A percentile compares a stretch with the other conserved stretches of the same genome.
Conservation (phyloP, 2,329 filamentous ascomycete species). For the Phialophora macrospora region DNA sequence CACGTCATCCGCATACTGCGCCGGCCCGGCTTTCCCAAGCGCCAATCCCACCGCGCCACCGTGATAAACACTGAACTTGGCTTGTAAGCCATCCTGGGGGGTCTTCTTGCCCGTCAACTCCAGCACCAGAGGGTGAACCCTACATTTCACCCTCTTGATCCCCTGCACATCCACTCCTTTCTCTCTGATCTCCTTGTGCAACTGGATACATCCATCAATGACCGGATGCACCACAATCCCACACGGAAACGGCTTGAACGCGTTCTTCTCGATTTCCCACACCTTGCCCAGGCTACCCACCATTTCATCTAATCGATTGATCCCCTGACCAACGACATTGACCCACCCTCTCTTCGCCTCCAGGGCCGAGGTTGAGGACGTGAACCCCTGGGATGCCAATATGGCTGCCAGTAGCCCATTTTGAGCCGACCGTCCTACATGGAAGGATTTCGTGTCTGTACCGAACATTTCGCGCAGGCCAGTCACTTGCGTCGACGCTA, state of each 20-base stretch:
- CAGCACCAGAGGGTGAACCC: slow-evolving; percentile 59
- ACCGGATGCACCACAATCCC: slow-evolving; percentile 63
- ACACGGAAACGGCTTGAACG: slow-evolving; percentile 63
- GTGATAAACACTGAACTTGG: slow-evolving; percentile 62
- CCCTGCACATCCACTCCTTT: slow-evolving; percentile 43
- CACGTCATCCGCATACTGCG: slow-evolving; percentile 56
- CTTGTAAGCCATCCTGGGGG: slow-evolving; percentile 57
- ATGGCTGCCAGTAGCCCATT: slow-evolving; percentile 56
- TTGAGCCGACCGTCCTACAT: slow-evolving; percentile 59
- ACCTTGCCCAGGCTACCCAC: slow-evolving; percentile 45
- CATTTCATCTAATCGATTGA: slow-evolving; percentile 48
- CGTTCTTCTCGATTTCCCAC: slow-evolving; percentile 61
- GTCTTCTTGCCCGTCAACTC: slow-evolving; percentile 58
- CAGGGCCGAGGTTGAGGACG: slow-evolving; percentile 53
- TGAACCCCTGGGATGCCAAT: slow-evolving; percentile 57
- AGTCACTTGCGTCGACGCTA: slow-evolving; percentile 59
- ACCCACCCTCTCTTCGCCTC: slow-evolving; percentile 62
- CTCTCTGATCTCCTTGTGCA: slow-evolving; percentile 48
- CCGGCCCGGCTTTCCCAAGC: slow-evolving; percentile 58
- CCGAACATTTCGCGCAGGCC: slow-evolving; percentile 62
- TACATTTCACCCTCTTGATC: slow-evolving; percentile 50
- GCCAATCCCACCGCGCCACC: slow-evolving; percentile 58
- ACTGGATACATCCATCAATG: slow-evolving; percentile 58
- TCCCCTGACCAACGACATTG: slow-evolving; percentile 54
- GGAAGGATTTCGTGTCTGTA: slow-evolving; percentile 61